These are phyloP conservation scores for Leptographium flavum DNA, from an alignment of 2,329 filamentous ascomycete species.

Conservation along the genomic window DNA sequence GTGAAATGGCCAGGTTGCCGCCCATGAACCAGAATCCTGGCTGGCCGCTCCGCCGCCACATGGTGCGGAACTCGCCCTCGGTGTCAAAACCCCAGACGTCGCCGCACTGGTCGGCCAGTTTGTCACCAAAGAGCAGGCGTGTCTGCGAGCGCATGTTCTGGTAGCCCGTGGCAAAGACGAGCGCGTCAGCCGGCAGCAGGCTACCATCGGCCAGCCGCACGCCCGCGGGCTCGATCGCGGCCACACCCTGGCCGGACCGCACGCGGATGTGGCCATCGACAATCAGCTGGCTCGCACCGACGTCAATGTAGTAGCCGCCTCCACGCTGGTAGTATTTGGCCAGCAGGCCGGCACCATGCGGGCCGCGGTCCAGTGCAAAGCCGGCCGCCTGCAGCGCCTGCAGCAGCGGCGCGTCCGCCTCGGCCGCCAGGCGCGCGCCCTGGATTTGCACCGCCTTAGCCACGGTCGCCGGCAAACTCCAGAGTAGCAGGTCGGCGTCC, in stretches of 20 bases:
- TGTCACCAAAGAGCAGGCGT: conserved; percentile 44
- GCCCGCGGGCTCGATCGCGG: conserved; percentile 26
- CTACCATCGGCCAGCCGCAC: conserved; percentile 32
- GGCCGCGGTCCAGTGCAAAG: conserved; percentile 42
- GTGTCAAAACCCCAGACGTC: conserved; percentile 49
- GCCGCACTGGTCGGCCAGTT: conserved; percentile 39
- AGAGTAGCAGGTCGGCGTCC: conserved; percentile 39
- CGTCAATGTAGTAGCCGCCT: conserved; percentile 46
- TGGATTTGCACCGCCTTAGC: conserved; percentile 35
- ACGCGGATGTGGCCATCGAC: conserved; percentile 42
- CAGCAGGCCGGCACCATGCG: conserved; percentile 37
- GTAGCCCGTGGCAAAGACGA: conserved; percentile 42
- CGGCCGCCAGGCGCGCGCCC: conserved; percentile 21
- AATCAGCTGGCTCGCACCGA: conserved; percentile 37
- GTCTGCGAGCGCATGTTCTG: conserved; percentile 54
- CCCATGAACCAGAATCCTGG: conserved; percentile 53
- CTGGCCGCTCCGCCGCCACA: conserved; percentile 46
- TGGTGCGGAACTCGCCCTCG: conserved; percentile 38
- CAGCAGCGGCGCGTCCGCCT: conserved; percentile 23
- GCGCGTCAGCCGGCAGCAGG: conserved; percentile 36
- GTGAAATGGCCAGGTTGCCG: conserved; percentile 47
- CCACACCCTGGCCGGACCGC: conserved; percentile 33
- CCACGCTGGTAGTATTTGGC: conserved; percentile 47
- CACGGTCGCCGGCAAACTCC: conserved; percentile 34
- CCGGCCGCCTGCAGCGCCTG: conserved; percentile 38